phyloP scores from a whole-genome alignment of 1,139 yeast species.

The Suhomyces terraborum region DNA sequence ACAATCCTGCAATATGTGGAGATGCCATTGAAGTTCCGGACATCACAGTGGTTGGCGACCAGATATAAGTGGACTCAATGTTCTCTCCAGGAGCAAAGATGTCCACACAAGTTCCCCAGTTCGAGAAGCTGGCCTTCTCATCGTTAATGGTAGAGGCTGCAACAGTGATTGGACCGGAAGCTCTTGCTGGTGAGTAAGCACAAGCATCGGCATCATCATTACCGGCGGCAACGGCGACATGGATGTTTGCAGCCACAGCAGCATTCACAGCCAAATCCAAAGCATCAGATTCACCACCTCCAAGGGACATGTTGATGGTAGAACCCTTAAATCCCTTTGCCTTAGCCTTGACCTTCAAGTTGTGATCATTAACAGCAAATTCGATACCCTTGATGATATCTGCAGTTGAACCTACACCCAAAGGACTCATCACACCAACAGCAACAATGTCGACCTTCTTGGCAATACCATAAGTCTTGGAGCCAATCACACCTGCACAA shows the following conservation, averaged over 20 bases:
- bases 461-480: conserved; percentile 45
- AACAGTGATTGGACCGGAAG: conserved; percentile 45
- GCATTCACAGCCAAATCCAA: conserved; percentile 48
- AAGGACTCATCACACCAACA: conserved; percentile 43
- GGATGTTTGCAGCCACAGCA: conserved; percentile 43
- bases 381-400: conserved; percentile 49
- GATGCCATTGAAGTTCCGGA: conserved; percentile 99
- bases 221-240: conserved; percentile 50
- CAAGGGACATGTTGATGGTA: conserved; percentile 47
- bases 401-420: conserved; percentile 45
- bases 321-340: conserved; percentile 47
- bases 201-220: conserved; percentile 48
- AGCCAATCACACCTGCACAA: conserved; percentile 50
- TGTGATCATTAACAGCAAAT: conserved; percentile 43
- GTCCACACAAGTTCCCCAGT: conserved; percentile 49
- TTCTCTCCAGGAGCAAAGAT: conserved; percentile 49
- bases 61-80: conserved; percentile 42
- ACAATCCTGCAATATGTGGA: conserved; percentile 92
- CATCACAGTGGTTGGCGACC: conserved; percentile 67
- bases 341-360: conserved; percentile 28
- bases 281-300: conserved; percentile 46
- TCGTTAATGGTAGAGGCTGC: conserved; percentile 45
- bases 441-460: conserved; percentile 46
- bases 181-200: conserved; percentile 45
- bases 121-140: conserved; percentile 43